These are phyloP conservation scores for Cichorium intybus DNA, from an alignment of 140 eudicot genomes.

Conservation along the genomic window DNA sequence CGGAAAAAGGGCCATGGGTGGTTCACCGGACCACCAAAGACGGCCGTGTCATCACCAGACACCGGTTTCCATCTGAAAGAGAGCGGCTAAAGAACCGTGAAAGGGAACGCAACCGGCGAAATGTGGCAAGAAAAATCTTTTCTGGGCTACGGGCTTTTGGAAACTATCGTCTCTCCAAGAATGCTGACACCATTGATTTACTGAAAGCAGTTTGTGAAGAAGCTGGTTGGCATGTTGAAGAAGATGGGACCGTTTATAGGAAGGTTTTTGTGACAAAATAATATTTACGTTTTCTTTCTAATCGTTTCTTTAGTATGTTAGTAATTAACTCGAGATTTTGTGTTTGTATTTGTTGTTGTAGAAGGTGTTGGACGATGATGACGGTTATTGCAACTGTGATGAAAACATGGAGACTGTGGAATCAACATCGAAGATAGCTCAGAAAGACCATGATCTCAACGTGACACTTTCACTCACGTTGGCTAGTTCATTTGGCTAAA, in stretches of 20 bases:
- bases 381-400: conserved; percentile 10
- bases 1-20: conserved; percentile 72
- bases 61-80: conserved; percentile 49
- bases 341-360: background rate
- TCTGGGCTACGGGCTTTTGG: conserved; percentile 59
- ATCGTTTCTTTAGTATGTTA: background rate
- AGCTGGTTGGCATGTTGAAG: conserved; percentile 84
- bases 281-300: background rate
- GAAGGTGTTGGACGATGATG: conserved; percentile 16
- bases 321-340: background rate
- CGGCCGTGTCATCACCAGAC: conserved; percentile 42
- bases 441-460: conserved; percentile 15
- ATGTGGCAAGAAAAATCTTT: conserved; percentile 46
- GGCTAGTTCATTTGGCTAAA: background rate
- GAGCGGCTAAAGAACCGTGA: conserved; percentile 61
- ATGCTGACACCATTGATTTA: conserved; percentile 61
- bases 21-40: conserved; percentile 56
- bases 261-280: conserved; percentile 36
- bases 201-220: conserved; percentile 69
- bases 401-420: conserved; percentile 3
- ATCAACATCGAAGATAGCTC: background rate
- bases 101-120: conserved; percentile 56
- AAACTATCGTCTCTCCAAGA: conserved; percentile 53
- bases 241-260: conserved; percentile 55
- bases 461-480: conserved; percentile 29